Evolutionary conservation across 2,329 filamentous ascomycete species (phyloP), one percentile per base, ranked within the genome.

Genomic region (Didymella pinodella): DNA sequence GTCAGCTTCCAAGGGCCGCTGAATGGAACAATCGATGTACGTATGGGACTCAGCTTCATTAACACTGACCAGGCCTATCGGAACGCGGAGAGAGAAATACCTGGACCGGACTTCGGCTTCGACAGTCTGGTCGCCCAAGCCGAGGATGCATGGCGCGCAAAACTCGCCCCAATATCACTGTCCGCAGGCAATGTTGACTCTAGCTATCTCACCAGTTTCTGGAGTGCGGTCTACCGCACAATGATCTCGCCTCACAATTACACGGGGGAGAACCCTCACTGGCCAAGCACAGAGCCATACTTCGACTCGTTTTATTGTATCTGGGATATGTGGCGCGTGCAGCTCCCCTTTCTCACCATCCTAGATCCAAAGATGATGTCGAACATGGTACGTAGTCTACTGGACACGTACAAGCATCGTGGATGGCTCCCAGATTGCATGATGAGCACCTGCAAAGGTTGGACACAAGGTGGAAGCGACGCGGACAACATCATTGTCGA

Each of bases 351-450:
- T 20, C 78, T 93, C 29, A 90, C 88, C 0, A 79, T 93, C 22
- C 60, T 90, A 0, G 90, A 92, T 65, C 89, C 90, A 0, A 61
- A 77, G 0, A 84, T 86, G 1, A 85, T 91, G 51, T 40, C 36
- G 18, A 20, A 20, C 18, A 40, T 40, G 36, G 7, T 40, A 11
- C 36, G 36, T 18, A 40, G 87, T 54, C 78, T 93, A 31, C 85
- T 93, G 18, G 89, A 92, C 58, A 91, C 85, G 0, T 93, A 92
- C 65, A 82, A 85, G 26, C 83, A 91, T 55, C 84, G 89, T 63
- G 90, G 90, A 1, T 92, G 88, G 82, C 79, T 93, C 0, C 90
- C 90, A 0, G 90, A 93, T 68, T 92, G 90, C 63, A 86, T 88
- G 34, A 92, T 92, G 90, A 87, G 84, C n/a, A 81, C 92, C 1